A percentile compares a stretch with the other conserved stretches of the same genome.
phyloP scores from a whole-genome alignment of 2,329 filamentous ascomycete genomes.

The Xenoacremonium recifei region DNA sequence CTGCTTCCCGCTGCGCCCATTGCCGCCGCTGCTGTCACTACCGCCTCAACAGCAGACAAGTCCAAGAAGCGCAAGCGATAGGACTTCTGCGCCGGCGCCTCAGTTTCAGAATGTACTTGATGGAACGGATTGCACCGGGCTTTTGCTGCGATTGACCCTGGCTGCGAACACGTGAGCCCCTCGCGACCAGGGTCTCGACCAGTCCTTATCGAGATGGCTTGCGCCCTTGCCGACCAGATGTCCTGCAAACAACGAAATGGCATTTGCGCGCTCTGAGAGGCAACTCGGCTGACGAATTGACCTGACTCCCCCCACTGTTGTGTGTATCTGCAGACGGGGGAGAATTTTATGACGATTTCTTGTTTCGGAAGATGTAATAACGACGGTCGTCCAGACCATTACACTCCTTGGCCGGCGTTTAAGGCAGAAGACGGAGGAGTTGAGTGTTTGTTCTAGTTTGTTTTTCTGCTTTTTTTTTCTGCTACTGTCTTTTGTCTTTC shows the following conservation, averaged over 20 bases:
- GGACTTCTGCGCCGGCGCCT: neutral
- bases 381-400: constrained; percentile 36
- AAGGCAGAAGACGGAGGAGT: constrained; percentile 27
- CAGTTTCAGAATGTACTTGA: too few relatives aligned
- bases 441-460: constrained; percentile 22
- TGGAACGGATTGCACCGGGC: too few relatives aligned
- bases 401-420: constrained; percentile 38
- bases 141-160: too few relatives aligned
- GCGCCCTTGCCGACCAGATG: constrained; percentile 10
- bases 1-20: constrained; percentile 46
- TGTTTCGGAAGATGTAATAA: constrained; percentile 40
- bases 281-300: constrained; percentile 1
- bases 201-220: constrained; percentile 11
- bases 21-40: constrained; percentile 32
- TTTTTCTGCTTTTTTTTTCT: too few relatives aligned
- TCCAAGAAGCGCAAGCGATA: constrained; percentile 63
- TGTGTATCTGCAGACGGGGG: constrained; percentile 20
- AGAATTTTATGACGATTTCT: constrained; percentile 27
- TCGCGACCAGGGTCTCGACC: constrained; percentile 1
- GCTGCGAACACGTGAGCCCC: neutral
- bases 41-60: constrained; percentile 46
- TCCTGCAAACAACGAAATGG: constrained; percentile 6
- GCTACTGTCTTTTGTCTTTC: too few relatives aligned
- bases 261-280: constrained; percentile 7
- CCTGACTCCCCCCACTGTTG: constrained; percentile 10